Base-by-base conservation (phyloP, 805 yeast species). In the Wickerhamiella bombiphila region DNA sequence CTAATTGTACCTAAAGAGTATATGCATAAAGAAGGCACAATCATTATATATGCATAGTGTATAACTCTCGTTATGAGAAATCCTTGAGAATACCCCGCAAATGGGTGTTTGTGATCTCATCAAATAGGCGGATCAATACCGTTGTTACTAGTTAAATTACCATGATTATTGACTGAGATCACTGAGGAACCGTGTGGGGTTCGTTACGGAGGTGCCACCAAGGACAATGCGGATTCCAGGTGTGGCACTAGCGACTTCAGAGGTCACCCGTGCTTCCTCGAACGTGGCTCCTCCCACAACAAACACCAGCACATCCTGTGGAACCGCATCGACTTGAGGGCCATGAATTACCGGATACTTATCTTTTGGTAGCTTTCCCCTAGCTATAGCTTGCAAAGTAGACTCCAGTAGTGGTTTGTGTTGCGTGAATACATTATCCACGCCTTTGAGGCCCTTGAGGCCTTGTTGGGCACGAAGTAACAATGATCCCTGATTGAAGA, bases 31-130 rank as follows among this genome's bases (percentile, higher is more conserved):
- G n/a, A n/a, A n/a, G n/a, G n/a, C n/a, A n/a, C n/a, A n/a, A n/a
- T n/a, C n/a, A n/a, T n/a, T n/a, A n/a, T n/a, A n/a, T n/a, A n/a
- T n/a, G n/a, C n/a, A 11, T n/a, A 13, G 35, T 7, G 21, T 8
- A 24, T 5, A 16, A n/a, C 5, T 25, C 15, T 35, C 11, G 8
- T 19, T 32, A 44, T 9, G 54, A 47, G 40, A 85, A 91, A 54
- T 91, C 98, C 59, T 80, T 83, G 54, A 91, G 72, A 18, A 91
- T 78, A 40, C 96, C 97, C 57, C 85, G 78, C 93, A 91, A 80
- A 59, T 91, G 99, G 2, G 93, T 78, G 58, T 91, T 91, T 8
- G 99, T 91, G 52, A 91, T 73, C 65, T 85, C n/a, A n/a, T n/a
- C n/a, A n/a, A n/a, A n/a, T n/a, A n/a, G n/a, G n/a, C n/a, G n/a